These are phyloP conservation scores for Ephemerocybe angulata DNA, from an alignment of 768 basidiomycete species.

Conservation along the genomic window DNA sequence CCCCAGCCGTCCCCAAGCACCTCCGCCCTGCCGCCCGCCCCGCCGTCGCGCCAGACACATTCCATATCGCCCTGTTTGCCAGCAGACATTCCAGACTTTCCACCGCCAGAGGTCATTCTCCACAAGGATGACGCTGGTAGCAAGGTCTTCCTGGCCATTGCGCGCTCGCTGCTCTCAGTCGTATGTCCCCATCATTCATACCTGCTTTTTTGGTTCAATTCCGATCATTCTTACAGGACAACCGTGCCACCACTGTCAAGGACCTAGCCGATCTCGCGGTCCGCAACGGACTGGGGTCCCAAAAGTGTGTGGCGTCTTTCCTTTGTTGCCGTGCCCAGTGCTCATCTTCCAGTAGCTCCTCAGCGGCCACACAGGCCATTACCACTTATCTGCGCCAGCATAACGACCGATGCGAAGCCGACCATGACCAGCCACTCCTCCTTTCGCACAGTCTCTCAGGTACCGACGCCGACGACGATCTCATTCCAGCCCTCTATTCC, in stretches of 20 bases:
- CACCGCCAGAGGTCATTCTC: conserved; percentile 60
- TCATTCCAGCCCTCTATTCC: conserved; percentile 67
- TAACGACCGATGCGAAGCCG: conserved; percentile 63
- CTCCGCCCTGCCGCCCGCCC: conserved; percentile 1
- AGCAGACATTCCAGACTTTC: conserved; percentile 41
- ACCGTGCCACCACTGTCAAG: conserved; percentile 83
- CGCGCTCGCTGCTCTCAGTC: conserved; percentile 68
- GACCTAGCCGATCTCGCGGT: conserved; percentile 74
- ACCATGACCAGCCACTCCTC: conserved; percentile 72
- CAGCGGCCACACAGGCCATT: conserved; percentile 78
- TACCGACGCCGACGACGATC: conserved; percentile 67
- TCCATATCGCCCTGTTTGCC: conserved; percentile 2
- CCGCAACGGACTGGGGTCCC: conserved; percentile 62
- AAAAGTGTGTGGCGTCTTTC: conserved; percentile 50
- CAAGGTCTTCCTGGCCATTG: conserved; percentile 73
- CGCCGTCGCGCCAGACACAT: conserved; percentile 12
- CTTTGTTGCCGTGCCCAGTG: conserved; percentile 1
- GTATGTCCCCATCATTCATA: conserved; percentile 38
- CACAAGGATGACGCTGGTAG: conserved; percentile 71
- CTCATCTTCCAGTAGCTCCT: conserved; percentile 42
- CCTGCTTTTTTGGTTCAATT: conserved; percentile 14
- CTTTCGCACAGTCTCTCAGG: conserved; percentile 71
- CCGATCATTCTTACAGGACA: conserved; percentile 46
- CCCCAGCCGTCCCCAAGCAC: conserved; percentile 34
- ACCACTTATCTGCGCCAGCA: conserved; percentile 80